phyloP scores from a whole-genome alignment of 495 filamentous ascomycete genomes.

The Usnea hakonensis region DNA sequence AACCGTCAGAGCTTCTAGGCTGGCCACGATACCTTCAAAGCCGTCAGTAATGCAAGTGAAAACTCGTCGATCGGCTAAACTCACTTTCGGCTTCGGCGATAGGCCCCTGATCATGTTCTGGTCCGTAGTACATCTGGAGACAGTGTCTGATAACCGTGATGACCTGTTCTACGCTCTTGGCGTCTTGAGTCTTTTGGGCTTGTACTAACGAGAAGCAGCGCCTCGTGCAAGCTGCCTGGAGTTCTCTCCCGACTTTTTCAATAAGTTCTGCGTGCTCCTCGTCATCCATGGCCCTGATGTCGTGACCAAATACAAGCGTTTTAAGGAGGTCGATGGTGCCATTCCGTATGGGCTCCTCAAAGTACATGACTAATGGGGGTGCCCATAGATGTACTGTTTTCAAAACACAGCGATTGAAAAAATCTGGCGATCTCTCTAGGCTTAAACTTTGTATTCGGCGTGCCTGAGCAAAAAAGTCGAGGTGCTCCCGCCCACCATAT shows the following conservation, averaged over 20 bases:
- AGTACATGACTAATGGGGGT: constrained; percentile 59
- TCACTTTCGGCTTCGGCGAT: constrained; percentile 35
- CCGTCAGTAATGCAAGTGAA: constrained; percentile 11
- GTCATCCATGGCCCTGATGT: constrained; percentile 26
- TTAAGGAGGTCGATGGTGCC: constrained; percentile 49
- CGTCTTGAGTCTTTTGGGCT: constrained; percentile 27
- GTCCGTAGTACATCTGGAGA: constrained; percentile 35
- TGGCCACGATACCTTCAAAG: constrained; percentile 12
- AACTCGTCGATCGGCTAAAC: constrained; percentile 10
- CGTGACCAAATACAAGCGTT: constrained; percentile 46
- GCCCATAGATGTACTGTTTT: constrained; percentile 55
- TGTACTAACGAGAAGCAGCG: constrained; percentile 26
- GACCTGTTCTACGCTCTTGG: constrained; percentile 35
- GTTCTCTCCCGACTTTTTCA: constrained; percentile 28
- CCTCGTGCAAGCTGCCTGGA: constrained; percentile 33
- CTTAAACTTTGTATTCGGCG: constrained; percentile 36
- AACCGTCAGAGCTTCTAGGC: constrained; percentile 19
- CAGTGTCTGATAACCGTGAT: constrained; percentile 37
- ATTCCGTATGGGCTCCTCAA: constrained; percentile 46
- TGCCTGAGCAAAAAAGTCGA: constrained; percentile 49
- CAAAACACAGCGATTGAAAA: constrained; percentile 41
- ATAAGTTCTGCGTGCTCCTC: constrained; percentile 29
- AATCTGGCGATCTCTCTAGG: constrained; percentile 26
- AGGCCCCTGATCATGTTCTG: constrained; percentile 35
- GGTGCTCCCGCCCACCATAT: constrained; percentile 50